phyloP scores from a whole-genome alignment of 2,329 filamentous ascomycete genomes.

The Thielaviopsis ethacetica region DNA sequence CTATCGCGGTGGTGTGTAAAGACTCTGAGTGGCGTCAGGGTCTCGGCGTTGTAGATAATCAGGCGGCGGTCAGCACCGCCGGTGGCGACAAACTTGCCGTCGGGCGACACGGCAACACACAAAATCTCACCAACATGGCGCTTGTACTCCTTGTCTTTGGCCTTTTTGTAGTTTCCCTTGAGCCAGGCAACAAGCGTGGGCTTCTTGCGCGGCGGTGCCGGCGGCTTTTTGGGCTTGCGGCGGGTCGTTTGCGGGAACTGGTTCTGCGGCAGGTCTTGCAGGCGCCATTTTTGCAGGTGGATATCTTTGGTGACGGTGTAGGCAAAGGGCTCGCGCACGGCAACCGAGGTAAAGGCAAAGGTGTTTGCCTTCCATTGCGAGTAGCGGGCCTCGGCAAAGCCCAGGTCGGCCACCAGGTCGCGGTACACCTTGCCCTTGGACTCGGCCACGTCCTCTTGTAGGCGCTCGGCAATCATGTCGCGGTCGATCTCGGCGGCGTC shows the following conservation, averaged over 20 bases:
- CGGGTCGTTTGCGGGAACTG: constrained; percentile 43
- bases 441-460: constrained; percentile 86
- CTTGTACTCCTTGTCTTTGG: constrained; percentile 48
- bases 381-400: constrained; percentile 49
- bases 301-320: constrained; percentile 84
- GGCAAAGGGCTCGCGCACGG: constrained; percentile 60
- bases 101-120: constrained; percentile 69
- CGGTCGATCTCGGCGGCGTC: constrained; percentile 87
- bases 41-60: constrained; percentile 74
- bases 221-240: constrained; percentile 40
- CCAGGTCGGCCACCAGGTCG: constrained; percentile 56
- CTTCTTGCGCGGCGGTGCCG: constrained; percentile 40
- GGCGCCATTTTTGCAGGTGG: constrained; percentile 74
- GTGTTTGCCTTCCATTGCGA: constrained; percentile 67
- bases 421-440: constrained; percentile 81
- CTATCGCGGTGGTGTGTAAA: constrained; percentile 88
- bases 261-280: constrained; percentile 48
- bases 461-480: constrained; percentile 75
- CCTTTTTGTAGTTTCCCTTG: constrained; percentile 44
- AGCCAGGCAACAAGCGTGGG: constrained; percentile 47
- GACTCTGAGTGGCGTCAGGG: constrained; percentile 61
- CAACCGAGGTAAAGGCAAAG: constrained; percentile 61
- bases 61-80: constrained; percentile 73
- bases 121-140: constrained; percentile 72
- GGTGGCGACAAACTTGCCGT: constrained; percentile 81